phyloP scores from a whole-genome alignment of 2,329 filamentous ascomycete species.

The Colletotrichum spaethianum region DNA sequence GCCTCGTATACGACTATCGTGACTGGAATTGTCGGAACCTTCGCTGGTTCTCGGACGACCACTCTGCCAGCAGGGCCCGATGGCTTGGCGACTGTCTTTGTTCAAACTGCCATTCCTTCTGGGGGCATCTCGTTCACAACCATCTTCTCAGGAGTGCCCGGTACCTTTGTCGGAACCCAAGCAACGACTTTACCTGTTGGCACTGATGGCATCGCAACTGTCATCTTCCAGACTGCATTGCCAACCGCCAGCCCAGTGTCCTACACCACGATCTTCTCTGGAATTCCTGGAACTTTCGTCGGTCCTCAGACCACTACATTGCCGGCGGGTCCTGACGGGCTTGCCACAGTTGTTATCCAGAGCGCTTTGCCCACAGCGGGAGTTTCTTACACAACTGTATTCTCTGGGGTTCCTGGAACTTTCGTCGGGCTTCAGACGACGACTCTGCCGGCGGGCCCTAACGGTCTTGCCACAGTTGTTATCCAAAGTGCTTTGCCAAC shows the following conservation, averaged over 20 bases:
- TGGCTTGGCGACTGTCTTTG: constrained; percentile 16
- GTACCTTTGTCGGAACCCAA: not conserved
- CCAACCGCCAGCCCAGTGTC: constrained; percentile 1
- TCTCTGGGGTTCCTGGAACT: not conserved
- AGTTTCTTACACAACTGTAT: constrained; percentile 6
- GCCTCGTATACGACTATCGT: not conserved
- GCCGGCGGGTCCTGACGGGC: not conserved
- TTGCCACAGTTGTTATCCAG: constrained; percentile 20
- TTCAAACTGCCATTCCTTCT: constrained; percentile 12
- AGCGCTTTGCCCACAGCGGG: not conserved
- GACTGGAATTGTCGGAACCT: not conserved
- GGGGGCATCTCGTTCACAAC: constrained; percentile 6
- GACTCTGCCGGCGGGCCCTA: not conserved
- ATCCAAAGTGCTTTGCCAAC: not conserved
- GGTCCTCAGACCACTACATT: constrained; percentile 5
- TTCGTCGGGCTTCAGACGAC: not conserved
- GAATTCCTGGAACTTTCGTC: not conserved
- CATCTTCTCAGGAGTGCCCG: constrained; percentile 5
- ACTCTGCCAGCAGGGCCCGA: constrained; percentile 15
- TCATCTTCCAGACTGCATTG: constrained; percentile 9
- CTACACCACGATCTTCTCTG: constrained; percentile 16
- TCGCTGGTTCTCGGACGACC: constrained; percentile 14
- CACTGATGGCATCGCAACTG: not conserved
- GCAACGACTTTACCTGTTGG: constrained; percentile 8
- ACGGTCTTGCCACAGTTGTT: not conserved